A percentile compares a stretch with the other conserved stretches of the same genome.
Conservation (phyloP, 2,329 filamentous ascomycete species). For the Sporothrix sp. region DNA sequence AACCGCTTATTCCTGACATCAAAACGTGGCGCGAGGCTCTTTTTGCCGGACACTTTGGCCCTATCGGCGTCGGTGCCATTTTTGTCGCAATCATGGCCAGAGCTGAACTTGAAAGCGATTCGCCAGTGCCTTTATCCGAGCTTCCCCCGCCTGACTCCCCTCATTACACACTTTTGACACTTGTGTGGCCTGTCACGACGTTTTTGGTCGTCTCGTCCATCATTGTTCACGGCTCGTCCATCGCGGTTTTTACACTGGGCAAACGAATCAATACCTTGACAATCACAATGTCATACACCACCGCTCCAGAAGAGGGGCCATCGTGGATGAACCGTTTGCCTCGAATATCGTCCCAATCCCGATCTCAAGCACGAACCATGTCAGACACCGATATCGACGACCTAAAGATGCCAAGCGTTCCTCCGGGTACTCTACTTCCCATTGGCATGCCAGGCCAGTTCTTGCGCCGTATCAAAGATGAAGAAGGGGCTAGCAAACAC, state of each 20-base stretch:
- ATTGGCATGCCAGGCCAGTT: slow-evolving; percentile 66
- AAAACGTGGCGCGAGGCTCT: slow-evolving; percentile 97
- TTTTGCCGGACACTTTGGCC: slow-evolving; percentile 95
- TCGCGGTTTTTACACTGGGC: slow-evolving; percentile 93
- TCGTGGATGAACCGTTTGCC: slow-evolving; percentile 94
- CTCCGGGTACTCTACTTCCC: slow-evolving; percentile 62
- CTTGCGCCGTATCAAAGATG: slow-evolving; percentile 72
- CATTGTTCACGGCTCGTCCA: slow-evolving; percentile 91
- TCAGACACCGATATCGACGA: slow-evolving; percentile 67
- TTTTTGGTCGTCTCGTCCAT: slow-evolving; percentile 95
- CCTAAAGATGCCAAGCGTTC: slow-evolving; percentile 48
- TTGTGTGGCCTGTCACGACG: slow-evolving; percentile 92
- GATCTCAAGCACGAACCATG: slow-evolving; percentile 76
- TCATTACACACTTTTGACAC: slow-evolving; percentile 61
- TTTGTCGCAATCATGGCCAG: slow-evolving; percentile 89
- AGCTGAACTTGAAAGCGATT: slow-evolving; percentile 74
- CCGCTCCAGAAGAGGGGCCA: slow-evolving; percentile 76
- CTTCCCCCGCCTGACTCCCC: slow-evolving; percentile 46
- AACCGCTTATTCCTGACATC: slow-evolving; percentile 89
- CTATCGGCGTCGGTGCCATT: slow-evolving; percentile 92
- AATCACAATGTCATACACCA: slow-evolving; percentile 92
- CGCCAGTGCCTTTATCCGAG: slow-evolving; percentile 61
- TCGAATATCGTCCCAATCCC: slow-evolving; percentile 53
- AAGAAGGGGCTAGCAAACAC: slow-evolving; percentile 46
- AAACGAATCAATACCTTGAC: slow-evolving; percentile 97